Percentiles rank a stretch among this genome's conserved stretches.
Conservation (phyloP, 208 protist genomes). For the Hexamita inflata region DNA sequence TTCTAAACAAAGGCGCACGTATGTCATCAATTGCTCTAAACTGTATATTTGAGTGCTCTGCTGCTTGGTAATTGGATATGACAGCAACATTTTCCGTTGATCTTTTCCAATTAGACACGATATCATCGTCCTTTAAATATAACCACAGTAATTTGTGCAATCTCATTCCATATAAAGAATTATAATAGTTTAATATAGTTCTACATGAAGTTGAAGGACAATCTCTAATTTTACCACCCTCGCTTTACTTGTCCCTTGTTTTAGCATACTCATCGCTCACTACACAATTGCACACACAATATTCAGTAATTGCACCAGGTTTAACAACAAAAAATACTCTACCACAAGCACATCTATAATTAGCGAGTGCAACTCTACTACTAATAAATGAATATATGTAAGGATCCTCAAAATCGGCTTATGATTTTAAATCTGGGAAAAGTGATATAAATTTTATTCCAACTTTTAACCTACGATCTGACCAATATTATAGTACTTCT, state of each 20-base stretch:
- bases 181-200: neutral
- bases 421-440: too few relatives aligned
- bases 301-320: too few relatives aligned
- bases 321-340: conserved; percentile 14
- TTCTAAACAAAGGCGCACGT: too few relatives aligned
- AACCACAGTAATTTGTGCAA: neutral
- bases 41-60: too few relatives aligned
- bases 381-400: too few relatives aligned
- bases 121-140: neutral
- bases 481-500: conserved; percentile 5
- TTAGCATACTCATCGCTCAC: neutral
- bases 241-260: neutral
- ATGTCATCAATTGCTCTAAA: too few relatives aligned
- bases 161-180: neutral
- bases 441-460: conserved; percentile 12
- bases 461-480: too few relatives aligned
- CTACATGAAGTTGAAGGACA: conserved; percentile 11
- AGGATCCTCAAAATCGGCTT: too few relatives aligned
- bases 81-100: too few relatives aligned
- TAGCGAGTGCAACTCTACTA: neutral
- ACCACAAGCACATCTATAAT: conserved; percentile 1
- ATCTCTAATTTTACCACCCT: neutral
- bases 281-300: neutral
- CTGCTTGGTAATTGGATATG: too few relatives aligned
- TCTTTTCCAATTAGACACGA: conserved; percentile 14